Evolutionary conservation across 2,329 filamentous ascomycete genomes (phyloP), one percentile per base, ranked within the genome.

Genomic region (Verticillium dahliae): DNA sequence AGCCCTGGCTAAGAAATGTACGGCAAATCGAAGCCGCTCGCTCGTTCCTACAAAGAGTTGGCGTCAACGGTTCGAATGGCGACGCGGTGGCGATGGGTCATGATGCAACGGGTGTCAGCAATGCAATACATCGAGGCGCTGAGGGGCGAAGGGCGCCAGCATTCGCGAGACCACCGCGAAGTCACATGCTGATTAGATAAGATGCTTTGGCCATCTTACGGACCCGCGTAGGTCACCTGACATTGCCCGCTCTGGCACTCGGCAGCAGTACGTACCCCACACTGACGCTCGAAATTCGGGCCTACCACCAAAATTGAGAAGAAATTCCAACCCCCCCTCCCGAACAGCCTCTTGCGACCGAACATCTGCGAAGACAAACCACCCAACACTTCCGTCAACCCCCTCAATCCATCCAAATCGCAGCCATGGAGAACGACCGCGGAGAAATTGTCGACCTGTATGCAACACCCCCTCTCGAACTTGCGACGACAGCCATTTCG

Each of bases 371-470:
- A 63, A 63, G 66, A 68, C 68, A 62, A 58, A 31, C 55, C 35
- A 62, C 67, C 68, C 68, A 68, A 68, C 68, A 65, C 69, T 67
- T 68, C 65, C 67, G 68, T 67, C 69, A 69, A 71, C 68, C 65
- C 68, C 68, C 68, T 67, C 69, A 68, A 71, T 71, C 70, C 33
- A 54, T 38, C 69, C 74, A 74, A 75, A 68, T 69, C 76, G 80
- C 75, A 77, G 93, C 86, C 83, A 99, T 98, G 95, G 95, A 99
- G 88, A 99, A 99, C 92, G 95, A 98, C 86, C 92, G 92, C 85
- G 94, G 94, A 85, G 92, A 98, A 83, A 93, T 97, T 84, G 95
- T 98, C 81, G 94, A 98, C 85, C 92, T 97, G 92, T 97, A 89
- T 82, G 89, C 81, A 61, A 33, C 56, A 57, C 56, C 62, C 39